Percentiles rank a stretch among this genome's conserved stretches.
These are phyloP conservation scores for Pseudocercospora pini-densiflorae DNA, from an alignment of 2,329 filamentous ascomycete species.

Conservation along the genomic window DNA sequence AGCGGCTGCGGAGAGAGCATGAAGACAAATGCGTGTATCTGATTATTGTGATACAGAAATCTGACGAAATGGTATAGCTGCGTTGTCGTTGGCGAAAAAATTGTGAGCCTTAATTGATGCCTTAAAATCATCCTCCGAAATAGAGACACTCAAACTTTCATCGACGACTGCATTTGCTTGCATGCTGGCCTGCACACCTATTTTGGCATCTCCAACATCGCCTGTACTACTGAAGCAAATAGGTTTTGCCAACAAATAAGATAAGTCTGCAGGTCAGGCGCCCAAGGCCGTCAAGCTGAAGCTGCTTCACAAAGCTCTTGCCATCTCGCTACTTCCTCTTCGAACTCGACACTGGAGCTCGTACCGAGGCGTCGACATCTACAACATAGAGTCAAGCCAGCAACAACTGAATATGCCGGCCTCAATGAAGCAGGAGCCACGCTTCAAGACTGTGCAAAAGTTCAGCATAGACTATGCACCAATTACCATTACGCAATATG, in stretches of 20 bases:
- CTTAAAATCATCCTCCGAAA: background rate
- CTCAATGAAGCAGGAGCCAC: conserved; percentile 47
- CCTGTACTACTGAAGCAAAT: background rate
- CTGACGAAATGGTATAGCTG: background rate
- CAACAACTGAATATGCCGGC: conserved; percentile 34
- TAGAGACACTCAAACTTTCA: background rate
- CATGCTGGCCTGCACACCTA: background rate
- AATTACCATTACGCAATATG: conserved; percentile 89
- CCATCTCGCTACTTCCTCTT: background rate
- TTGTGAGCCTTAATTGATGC: background rate
- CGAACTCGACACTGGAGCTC: background rate
- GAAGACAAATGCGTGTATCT: background rate
- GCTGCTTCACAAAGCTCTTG: background rate
- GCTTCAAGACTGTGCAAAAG: conserved; percentile 82
- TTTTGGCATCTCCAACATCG: background rate
- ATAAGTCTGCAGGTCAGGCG: background rate
- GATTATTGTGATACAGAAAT: background rate
- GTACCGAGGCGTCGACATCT: background rate
- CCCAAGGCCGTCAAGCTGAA: background rate
- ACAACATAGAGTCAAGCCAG: background rate
- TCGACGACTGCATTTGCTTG: background rate
- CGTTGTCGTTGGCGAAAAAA: background rate
- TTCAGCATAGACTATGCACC: conserved; percentile 92
- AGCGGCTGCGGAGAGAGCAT: background rate
- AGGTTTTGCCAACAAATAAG: background rate